Percentiles rank a stretch among this genome's conserved stretches.
These are phyloP conservation scores for Heliamphora pulchella DNA, from an alignment of 179 eudicot genomes.

Conservation along the genomic window DNA sequence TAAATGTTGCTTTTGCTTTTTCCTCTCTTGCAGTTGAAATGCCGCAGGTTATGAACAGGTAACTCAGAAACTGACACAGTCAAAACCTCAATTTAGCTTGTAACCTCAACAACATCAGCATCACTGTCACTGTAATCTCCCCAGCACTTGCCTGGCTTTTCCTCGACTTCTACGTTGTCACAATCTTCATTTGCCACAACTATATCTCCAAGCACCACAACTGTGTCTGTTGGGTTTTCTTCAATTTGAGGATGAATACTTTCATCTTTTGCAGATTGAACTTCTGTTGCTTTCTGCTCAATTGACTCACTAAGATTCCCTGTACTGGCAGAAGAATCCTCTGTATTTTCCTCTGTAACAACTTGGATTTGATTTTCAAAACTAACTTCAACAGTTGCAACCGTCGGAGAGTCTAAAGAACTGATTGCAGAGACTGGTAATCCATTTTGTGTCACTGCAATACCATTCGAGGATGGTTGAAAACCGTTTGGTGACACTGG, in stretches of 20 bases:
- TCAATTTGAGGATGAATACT: constrained; percentile 23
- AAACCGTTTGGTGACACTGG: constrained; percentile 23
- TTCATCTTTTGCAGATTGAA: constrained; percentile 20
- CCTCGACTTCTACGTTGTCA: constrained; percentile 29
- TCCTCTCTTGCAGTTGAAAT: background rate
- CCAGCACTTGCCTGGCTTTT: constrained; percentile 49
- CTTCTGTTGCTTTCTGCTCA: constrained; percentile 20
- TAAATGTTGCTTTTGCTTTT: background rate
- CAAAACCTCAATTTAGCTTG: constrained; percentile 29
- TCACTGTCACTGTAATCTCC: constrained; percentile 85
- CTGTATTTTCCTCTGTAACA: constrained; percentile 24
- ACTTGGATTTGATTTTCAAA: constrained; percentile 23
- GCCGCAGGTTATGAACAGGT: constrained; percentile 1
- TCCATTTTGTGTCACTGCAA: constrained; percentile 30
- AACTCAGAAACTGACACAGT: background rate
- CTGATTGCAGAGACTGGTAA: constrained; percentile 26
- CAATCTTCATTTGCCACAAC: constrained; percentile 15
- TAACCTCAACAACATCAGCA: constrained; percentile 44
- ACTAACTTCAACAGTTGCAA: constrained; percentile 29
- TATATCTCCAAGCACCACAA: constrained; percentile 3
- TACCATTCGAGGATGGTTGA: constrained; percentile 16
- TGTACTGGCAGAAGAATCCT: constrained; percentile 5
- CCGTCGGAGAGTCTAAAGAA: constrained; percentile 31
- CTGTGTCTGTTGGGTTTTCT: constrained; percentile 24
- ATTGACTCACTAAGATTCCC: constrained; percentile 1